Conservation (phyloP, 148 eudicot species). For the Persicaria maculosa region DNA sequence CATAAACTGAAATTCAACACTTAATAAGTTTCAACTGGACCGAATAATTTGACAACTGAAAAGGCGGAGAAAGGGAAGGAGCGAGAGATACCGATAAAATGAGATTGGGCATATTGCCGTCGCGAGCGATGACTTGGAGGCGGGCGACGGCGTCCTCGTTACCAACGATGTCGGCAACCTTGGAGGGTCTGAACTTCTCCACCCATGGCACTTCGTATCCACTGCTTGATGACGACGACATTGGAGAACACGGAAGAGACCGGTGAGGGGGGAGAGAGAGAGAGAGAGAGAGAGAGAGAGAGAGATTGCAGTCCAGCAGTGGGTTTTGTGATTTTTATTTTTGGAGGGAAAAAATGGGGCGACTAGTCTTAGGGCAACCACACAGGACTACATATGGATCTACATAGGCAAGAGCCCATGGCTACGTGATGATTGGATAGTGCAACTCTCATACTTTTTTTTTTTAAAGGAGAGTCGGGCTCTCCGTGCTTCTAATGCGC, state of each 20-base stretch:
- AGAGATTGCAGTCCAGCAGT: too few species aligned
- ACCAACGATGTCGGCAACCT: constrained; percentile 83
- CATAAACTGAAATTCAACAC: neutral
- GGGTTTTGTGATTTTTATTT: too few species aligned
- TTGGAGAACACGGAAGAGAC: constrained; percentile 9
- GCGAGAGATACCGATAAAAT: constrained; percentile 46
- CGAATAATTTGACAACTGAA: neutral
- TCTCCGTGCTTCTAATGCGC: too few species aligned
- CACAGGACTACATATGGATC: too few species aligned
- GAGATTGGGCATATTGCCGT: constrained; percentile 96
- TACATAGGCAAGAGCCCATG: too few species aligned
- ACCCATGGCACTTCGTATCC: constrained; percentile 88
- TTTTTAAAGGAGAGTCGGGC: too few species aligned
- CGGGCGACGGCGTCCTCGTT: constrained; percentile 86
- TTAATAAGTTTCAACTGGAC: neutral
- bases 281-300: too few species aligned
- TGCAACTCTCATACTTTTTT: too few species aligned
- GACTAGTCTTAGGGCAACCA: too few species aligned
- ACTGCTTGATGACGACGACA: constrained; percentile 38
- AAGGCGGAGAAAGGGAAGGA: neutral
- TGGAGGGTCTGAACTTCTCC: constrained; percentile 82
- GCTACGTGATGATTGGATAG: too few species aligned
- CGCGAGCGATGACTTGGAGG: constrained; percentile 90
- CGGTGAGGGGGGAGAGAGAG: too few species aligned
- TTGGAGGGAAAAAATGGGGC: too few species aligned